Conservation (phyloP, 805 yeast species). For the Spathaspora arborariae region DNA sequence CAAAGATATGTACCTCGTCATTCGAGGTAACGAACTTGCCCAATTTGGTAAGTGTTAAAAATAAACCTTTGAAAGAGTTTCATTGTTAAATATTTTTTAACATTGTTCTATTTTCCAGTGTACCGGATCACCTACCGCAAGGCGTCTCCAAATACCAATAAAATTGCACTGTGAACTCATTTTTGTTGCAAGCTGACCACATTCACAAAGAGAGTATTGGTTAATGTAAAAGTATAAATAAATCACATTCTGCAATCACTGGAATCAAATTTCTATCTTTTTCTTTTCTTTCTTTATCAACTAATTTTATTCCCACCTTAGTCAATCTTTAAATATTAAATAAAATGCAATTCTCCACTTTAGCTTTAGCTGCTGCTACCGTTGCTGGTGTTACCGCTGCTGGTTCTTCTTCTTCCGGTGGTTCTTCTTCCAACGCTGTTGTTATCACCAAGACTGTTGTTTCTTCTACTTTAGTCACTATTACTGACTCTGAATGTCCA, state of each 20-base stretch:
- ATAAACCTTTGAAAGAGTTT: background rate
- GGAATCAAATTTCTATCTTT: background rate
- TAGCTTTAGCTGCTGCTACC: slow-evolving; percentile 34
- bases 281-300: background rate
- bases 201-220: background rate
- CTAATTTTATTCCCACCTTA: slow-evolving; percentile 25
- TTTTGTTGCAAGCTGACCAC: background rate
- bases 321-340: slow-evolving; percentile 33
- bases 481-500: slow-evolving; percentile 44
- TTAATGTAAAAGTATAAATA: slow-evolving; percentile 8
- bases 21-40: background rate
- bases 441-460: slow-evolving; percentile 31
- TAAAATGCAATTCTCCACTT: slow-evolving; percentile 41
- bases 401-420: slow-evolving; percentile 28
- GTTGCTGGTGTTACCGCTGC: slow-evolving; percentile 24
- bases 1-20: background rate
- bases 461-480: slow-evolving; percentile 38
- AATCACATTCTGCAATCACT: background rate
- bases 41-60: background rate
- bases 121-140: background rate
- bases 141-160: background rate
- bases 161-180: background rate
- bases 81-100: background rate
- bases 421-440: slow-evolving; percentile 27
- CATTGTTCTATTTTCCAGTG: background rate